phyloP scores from a whole-genome alignment of 768 basidiomycete species.

The Inosperma sp. region DNA sequence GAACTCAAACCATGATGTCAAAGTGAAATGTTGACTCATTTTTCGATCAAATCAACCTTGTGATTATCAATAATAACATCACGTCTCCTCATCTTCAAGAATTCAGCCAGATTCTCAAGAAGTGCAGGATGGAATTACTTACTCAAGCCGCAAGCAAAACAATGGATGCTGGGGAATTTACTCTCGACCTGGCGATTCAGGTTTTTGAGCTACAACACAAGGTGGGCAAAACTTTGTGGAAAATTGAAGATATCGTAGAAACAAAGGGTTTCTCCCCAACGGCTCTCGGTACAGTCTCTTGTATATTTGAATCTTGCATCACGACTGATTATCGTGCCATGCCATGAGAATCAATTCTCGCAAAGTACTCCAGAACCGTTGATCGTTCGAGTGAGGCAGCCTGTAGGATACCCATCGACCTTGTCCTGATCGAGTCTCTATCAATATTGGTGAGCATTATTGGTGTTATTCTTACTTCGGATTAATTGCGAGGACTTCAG shows the following conservation, averaged over 20 bases:
- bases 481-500: not conserved
- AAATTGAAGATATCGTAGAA: not conserved
- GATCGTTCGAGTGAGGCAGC: not conserved
- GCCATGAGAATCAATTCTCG: not conserved
- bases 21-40: no score
- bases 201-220: not conserved
- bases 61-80: no score
- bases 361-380: not conserved
- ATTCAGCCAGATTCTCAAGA: no score
- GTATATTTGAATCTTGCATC: not conserved
- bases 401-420: not conserved
- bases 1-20: no score
- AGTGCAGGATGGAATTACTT: no score
- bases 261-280: not conserved
- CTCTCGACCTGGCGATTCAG: not conserved
- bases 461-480: not conserved
- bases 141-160: no score
- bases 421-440: not conserved
- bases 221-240: not conserved
- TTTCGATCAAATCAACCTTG: no score
- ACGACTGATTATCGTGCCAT: not conserved
- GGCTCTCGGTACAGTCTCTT: not conserved
- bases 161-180: not conserved
- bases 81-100: no score
- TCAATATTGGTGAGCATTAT: not conserved